Base-by-base conservation (phyloP, 495 filamentous ascomycete genomes). In the Mytilinidion resinicola region DNA sequence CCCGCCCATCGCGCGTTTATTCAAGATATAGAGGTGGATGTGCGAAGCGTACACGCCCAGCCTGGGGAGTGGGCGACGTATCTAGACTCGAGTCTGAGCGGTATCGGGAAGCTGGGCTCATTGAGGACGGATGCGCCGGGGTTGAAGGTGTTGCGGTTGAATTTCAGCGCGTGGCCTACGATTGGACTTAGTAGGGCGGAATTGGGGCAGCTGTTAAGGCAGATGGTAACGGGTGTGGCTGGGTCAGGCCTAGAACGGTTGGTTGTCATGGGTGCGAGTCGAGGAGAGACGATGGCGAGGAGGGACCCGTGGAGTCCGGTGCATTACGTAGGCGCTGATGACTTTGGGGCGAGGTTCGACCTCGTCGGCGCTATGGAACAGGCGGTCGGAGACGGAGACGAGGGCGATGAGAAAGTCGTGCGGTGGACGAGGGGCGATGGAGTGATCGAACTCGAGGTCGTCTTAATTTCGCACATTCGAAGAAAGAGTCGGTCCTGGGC, bases 291-390 rank as follows among this genome's bases (percentile, higher is more conserved):
- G 1, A 61, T 56, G 59, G 58, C 53, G 3, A 54, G 4, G 36
- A 44, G 54, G 21, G 58, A 65, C 9, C 62, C 62, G 11, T 65
- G 62, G 58, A 58, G 54, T 1, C 55, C 62, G 5, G 59, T 59
- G 7, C 62, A 65, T 38, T 65, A 58, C 30, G 59, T 65, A 41
- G 62, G 62, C 0, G 58, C 48, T 10, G 62, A 61, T 12, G 62
- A 62, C 42, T 59, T 62, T 14, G 51, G 55, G 9, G 51, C 50
- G 3, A 30, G 25, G 25, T 51, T 56, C 25, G 59, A 66, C 39
- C 39, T 66, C 17, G 53, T 66, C 9, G 9, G 59, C 51, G 12
- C 25, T 1, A 66, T 66, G 63, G 61, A 55, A 56, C 46, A n/a
- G 1, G 41, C 42, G 4, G 63, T 66, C 1, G 19, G 20, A 20